Evolutionary conservation across 192 early-diverging fungal genomes (phyloP), one percentile per base, ranked within the genome.

Genomic region (Polychytrium aggregatum): DNA sequence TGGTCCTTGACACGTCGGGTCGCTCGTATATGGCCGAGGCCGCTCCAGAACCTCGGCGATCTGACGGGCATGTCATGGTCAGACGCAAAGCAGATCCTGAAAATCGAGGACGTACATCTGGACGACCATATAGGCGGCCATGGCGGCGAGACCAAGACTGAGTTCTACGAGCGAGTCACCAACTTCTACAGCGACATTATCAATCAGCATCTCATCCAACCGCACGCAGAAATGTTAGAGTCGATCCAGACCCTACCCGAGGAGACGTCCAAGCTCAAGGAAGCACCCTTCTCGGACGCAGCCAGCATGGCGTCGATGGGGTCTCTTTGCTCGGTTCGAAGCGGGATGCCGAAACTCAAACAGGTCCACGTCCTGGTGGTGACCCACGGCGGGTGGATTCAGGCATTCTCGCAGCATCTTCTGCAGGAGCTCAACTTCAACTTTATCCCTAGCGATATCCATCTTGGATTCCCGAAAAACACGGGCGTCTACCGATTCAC

Each of bases 371-470:
- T 74, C 40, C 59, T 74, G 0, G n/a, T 74, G 40, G 53, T 74
- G 2, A 74, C 71, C 6, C 71, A 74, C 53, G 71, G 67, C 36
- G 71, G 71, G 8, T 57, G 47, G 37, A 60, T 74, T 17, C 42
- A 60, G 16, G 14, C 29, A 1, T 52, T 74, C 21, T 40, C 67
- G 31, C 53, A 64, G 28, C 59, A 70, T 36, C 40, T 74, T 9
- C 24, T 56, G 11, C 46, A 54, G 6, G 71, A 74, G 30, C 62
- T 74, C 25, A 42, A 49, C 8, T 74, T 74, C 47, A 14, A 4
- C 0, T 6, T 52, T 13, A 42, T 37, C n/a, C 46, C 39, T 43
- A 55, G 48, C 24, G 11, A 50, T 22, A 18, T 35, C 45, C 41
- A 57, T 9, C 27, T 9, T 6, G 56, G 60, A 7, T 74, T 71